phyloP scores from a whole-genome alignment of 345 rosid species.

The Reutealis trisperma region DNA sequence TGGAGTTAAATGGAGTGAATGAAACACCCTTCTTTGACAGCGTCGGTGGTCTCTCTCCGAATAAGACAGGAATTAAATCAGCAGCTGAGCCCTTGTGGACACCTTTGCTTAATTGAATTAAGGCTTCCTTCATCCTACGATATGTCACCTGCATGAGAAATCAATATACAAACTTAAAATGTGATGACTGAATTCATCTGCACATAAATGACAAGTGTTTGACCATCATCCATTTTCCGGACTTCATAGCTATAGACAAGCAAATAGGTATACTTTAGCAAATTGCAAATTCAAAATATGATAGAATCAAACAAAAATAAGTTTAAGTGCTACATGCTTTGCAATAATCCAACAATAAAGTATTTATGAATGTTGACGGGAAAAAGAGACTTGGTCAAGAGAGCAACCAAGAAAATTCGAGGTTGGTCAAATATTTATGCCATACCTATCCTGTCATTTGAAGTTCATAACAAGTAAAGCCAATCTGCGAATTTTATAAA shows the following conservation, averaged over 20 bases:
- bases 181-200: constrained; percentile 9
- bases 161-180: constrained; percentile 2
- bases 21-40: constrained; percentile 54
- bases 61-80: constrained; percentile 78
- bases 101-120: constrained; percentile 83
- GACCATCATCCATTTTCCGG: not conserved
- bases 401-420: constrained; percentile 5
- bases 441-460: not conserved
- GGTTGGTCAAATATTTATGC: constrained; percentile 13
- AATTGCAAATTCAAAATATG: not conserved
- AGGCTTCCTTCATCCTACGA: constrained; percentile 89
- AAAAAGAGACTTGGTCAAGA: not conserved
- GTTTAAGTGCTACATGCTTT: not conserved
- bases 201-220: not conserved
- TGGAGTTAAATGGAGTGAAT: constrained; percentile 63
- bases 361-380: not conserved
- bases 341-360: not conserved
- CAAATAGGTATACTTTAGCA: not conserved
- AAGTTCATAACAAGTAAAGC: not conserved
- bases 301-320: not conserved
- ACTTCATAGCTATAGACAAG: not conserved
- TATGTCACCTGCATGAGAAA: constrained; percentile 64
- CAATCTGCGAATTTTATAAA: not conserved
- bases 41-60: constrained; percentile 70
- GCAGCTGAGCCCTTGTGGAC: constrained; percentile 86